These are phyloP conservation scores for Russula griseocarnosa DNA, from an alignment of 768 basidiomycete genomes.

Conservation along the genomic window DNA sequence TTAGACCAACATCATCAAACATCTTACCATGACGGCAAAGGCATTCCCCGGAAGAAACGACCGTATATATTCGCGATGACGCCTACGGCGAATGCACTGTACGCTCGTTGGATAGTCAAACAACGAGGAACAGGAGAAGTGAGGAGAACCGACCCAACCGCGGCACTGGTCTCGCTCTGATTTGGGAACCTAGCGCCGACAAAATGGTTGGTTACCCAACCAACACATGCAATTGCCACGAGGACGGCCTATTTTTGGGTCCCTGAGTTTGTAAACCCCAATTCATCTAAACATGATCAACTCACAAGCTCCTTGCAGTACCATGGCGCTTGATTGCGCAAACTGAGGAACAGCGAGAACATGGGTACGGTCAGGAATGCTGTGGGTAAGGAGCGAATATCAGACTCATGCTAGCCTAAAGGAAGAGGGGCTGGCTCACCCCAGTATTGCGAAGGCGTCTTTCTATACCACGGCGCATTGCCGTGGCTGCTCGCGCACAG, in stretches of 20 bases:
- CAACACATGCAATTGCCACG: conserved; percentile 58
- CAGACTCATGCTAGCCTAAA: neutral
- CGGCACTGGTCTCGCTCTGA: conserved; percentile 74
- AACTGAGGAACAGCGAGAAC: conserved; percentile 61
- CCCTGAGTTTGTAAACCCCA: neutral
- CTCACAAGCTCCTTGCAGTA: conserved; percentile 53
- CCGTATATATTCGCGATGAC: conserved; percentile 75
- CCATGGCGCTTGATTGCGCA: conserved; percentile 61
- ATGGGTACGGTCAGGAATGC: conserved; percentile 70
- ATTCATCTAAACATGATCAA: conserved; percentile 15
- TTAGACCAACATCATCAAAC: neutral
- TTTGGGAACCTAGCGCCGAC: conserved; percentile 55
- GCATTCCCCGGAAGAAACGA: conserved; percentile 65
- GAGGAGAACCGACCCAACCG: conserved; percentile 51
- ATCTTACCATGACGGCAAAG: conserved; percentile 73
- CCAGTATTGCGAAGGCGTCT: conserved; percentile 68
- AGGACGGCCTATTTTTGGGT: conserved; percentile 41
- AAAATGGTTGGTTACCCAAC: conserved; percentile 80
- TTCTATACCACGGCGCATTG: conserved; percentile 67
- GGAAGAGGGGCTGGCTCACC: conserved; percentile 39
- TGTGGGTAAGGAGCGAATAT: conserved; percentile 25
- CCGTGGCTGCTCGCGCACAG: conserved; percentile 55
- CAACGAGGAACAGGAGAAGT: conserved; percentile 5
- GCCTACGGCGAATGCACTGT: conserved; percentile 74
- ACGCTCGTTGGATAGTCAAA: neutral